Conservation (phyloP, 148 eudicot genomes). For the Rhododendron mucronatum region DNA sequence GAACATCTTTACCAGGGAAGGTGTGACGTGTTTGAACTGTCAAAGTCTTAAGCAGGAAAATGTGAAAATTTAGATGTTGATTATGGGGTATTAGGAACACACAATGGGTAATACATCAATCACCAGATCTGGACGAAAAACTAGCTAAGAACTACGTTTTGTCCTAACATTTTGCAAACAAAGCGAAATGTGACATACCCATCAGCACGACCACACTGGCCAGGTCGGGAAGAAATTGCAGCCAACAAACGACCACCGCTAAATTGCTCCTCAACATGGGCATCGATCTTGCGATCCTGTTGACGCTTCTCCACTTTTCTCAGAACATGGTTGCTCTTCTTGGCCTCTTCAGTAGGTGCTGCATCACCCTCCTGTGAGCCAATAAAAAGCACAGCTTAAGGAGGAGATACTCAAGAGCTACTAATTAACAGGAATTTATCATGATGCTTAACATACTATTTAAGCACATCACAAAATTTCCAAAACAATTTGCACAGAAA, state of each 20-base stretch:
- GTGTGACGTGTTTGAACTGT: neutral
- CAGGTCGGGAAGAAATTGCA: conserved; percentile 47
- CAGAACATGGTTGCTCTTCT: conserved; percentile 42
- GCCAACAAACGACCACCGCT: conserved; percentile 43
- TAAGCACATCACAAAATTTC: neutral
- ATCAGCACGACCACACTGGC: conserved; percentile 51
- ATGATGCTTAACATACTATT: neutral
- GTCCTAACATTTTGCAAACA: neutral
- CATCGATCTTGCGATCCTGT: conserved; percentile 34
- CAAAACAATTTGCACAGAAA: neutral
- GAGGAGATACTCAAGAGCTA: neutral
- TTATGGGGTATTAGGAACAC: neutral
- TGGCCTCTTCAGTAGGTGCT: conserved; percentile 32
- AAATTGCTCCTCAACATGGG: conserved; percentile 52
- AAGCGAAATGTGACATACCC: conserved; percentile 20
- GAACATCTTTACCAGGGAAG: neutral
- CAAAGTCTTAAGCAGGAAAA: neutral
- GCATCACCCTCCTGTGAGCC: conserved; percentile 22
- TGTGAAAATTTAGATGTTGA: neutral
- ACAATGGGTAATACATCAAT: neutral
- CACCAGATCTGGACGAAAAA: neutral
- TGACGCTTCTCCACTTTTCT: conserved; percentile 43
- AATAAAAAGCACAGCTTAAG: neutral
- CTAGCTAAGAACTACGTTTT: neutral
- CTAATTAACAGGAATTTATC: neutral